Evolutionary conservation across 169 alveolate genomes (phyloP).

Genomic region (Theileria luwenshuni): DNA sequence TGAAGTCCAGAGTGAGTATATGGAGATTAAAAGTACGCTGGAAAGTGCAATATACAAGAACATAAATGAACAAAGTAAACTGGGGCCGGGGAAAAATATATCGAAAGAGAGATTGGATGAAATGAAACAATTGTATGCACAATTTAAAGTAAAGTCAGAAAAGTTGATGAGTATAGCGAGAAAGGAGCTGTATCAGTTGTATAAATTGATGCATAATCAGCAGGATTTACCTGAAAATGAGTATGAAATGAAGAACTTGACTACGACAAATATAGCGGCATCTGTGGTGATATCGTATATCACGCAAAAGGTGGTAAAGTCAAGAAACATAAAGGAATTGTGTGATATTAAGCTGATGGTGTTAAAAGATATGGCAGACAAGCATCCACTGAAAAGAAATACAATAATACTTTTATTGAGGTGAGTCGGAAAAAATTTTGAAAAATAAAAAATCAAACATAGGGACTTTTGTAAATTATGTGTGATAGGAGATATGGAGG

Average conservation of each 20-base stretch:
- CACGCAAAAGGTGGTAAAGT: slow-evolving; percentile 29
- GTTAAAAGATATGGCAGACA: slow-evolving; percentile 62
- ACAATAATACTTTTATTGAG: slow-evolving; percentile 42
- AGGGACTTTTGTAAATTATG: slow-evolving; percentile 57
- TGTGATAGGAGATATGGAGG: slow-evolving; percentile 46
- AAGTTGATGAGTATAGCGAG: slow-evolving; percentile 44
- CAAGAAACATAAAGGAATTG: slow-evolving; percentile 32
- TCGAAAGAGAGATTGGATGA: slow-evolving; percentile 52
- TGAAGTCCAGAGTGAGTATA: slow-evolving; percentile 34
- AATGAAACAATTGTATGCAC: slow-evolving; percentile 58
- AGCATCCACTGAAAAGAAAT: slow-evolving; percentile 57
- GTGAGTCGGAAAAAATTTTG: background rate
- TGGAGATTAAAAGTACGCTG: slow-evolving; percentile 64
- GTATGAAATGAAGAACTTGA: slow-evolving; percentile 46
- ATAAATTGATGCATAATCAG: slow-evolving; percentile 42
- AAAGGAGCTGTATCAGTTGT: slow-evolving; percentile 58
- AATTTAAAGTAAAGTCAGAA: slow-evolving; percentile 50
- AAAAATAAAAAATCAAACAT: background rate
- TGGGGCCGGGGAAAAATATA: slow-evolving; percentile 67
- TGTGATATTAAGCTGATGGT: slow-evolving; percentile 44
- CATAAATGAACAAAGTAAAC: slow-evolving; percentile 49
- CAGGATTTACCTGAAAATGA: slow-evolving; percentile 33
- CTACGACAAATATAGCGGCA: slow-evolving; percentile 51
- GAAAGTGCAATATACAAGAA: slow-evolving; percentile 67
- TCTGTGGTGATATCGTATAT: slow-evolving; percentile 63